A percentile compares a stretch with the other conserved stretches of the same genome.
These are phyloP conservation scores for Ophiostoma sp. DNA, from an alignment of 2,329 filamentous ascomycete genomes.

Conservation along the genomic window DNA sequence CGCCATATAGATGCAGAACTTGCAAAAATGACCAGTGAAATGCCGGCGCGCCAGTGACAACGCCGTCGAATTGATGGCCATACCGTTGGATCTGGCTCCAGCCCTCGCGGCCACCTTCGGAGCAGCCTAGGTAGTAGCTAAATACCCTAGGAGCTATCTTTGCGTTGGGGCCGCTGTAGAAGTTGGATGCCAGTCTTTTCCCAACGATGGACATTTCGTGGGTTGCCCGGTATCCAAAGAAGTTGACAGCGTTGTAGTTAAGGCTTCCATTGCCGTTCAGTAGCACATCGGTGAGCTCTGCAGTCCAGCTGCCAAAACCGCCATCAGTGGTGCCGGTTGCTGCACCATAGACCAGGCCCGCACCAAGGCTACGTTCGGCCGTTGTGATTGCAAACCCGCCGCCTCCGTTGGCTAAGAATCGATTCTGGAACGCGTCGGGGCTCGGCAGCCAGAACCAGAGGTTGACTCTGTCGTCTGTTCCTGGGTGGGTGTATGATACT, in stretches of 20 bases:
- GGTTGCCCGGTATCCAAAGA: neutral
- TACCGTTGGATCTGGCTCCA: slow-evolving; percentile 42
- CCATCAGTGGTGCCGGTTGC: neutral
- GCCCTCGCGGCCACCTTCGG: slow-evolving; percentile 47
- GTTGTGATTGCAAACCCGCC: slow-evolving; percentile 19
- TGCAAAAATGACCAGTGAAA: neutral
- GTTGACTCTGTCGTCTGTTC: neutral
- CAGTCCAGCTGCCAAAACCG: neutral
- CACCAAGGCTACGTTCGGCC: slow-evolving; percentile 35
- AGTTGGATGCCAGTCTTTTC: neutral
- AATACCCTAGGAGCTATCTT: neutral
- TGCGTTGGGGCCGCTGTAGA: neutral
- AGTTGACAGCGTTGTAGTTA: neutral
- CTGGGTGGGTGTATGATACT: neutral
- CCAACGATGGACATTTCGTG: slow-evolving; percentile 1
- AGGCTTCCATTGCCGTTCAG: neutral
- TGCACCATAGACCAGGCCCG: neutral
- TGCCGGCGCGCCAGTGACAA: slow-evolving; percentile 21
- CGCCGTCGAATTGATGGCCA: slow-evolving; percentile 42
- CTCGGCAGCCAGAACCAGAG: slow-evolving; percentile 16
- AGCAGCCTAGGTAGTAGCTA: slow-evolving; percentile 43
- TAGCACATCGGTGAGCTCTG: neutral
- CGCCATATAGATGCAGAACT: neutral
- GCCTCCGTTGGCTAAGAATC: slow-evolving; percentile 18
- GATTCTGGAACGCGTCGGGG: slow-evolving; percentile 11